Conservation (phyloP, 1,139 yeast genomes). For the Pichia sp. region DNA sequence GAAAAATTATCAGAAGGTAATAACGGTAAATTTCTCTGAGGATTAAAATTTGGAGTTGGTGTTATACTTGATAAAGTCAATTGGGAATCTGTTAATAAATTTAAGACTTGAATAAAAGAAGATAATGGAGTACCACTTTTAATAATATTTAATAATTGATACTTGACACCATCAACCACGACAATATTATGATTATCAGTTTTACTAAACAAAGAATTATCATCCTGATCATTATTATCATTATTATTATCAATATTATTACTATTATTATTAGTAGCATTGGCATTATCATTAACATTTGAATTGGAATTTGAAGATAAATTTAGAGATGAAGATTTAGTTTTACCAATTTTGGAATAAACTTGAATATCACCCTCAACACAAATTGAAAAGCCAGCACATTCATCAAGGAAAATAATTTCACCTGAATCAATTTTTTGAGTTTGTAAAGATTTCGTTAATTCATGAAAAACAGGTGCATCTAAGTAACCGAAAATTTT, state of each 20-base stretch:
- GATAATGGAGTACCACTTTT: slow-evolving; percentile 83
- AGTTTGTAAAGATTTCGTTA: slow-evolving; percentile 88
- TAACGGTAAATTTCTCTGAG: slow-evolving; percentile 5
- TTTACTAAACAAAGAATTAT: slow-evolving; percentile 18
- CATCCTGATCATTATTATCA: slow-evolving; percentile 2
- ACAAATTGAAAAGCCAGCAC: slow-evolving; percentile 82
- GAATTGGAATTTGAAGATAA: no score
- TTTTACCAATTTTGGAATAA: slow-evolving; percentile 47
- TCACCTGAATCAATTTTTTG: slow-evolving; percentile 78
- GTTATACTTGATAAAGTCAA: slow-evolving; percentile 14
- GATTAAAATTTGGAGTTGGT: slow-evolving; percentile 9
- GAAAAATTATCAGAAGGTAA: slow-evolving; percentile 14
- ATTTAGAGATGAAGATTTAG: background rate
- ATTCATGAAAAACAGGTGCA: slow-evolving; percentile 82
- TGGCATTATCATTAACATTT: no score
- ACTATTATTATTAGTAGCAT: no score
- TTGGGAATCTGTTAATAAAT: slow-evolving; percentile 49
- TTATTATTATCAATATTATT: no score
- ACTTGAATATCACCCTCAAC: slow-evolving; percentile 89
- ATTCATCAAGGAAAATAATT: slow-evolving; percentile 57
- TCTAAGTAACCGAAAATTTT: slow-evolving; percentile 93
- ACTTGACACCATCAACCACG: slow-evolving; percentile 45
- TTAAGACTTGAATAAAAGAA: slow-evolving; percentile 72
- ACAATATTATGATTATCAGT: slow-evolving; percentile 23
- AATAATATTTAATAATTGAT: slow-evolving; percentile 76